Percentiles rank a stretch among this genome's conserved stretches.
Conservation (phyloP, 2,329 filamentous ascomycete genomes). For the Nothophoma quercina region DNA sequence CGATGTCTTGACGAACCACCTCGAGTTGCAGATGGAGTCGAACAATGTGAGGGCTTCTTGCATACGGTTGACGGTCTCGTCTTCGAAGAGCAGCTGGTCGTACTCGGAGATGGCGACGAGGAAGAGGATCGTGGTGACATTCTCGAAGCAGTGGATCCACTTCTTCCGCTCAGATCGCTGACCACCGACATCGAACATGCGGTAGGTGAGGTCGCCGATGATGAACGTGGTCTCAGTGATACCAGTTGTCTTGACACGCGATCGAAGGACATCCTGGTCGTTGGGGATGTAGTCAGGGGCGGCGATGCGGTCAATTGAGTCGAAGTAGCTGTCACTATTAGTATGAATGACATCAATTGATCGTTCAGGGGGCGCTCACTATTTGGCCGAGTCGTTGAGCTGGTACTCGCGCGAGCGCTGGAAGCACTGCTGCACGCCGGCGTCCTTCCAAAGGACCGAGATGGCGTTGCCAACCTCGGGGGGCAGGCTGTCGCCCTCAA, state of each 20-base stretch:
- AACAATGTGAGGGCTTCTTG: constrained; percentile 75
- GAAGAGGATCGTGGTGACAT: constrained; percentile 96
- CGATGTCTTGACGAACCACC: constrained; percentile 76
- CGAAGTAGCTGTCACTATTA: constrained; percentile 77
- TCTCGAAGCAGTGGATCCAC: constrained; percentile 99
- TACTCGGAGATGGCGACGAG: constrained; percentile 96
- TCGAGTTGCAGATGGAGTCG: constrained; percentile 75
- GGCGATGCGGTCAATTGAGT: constrained; percentile 90
- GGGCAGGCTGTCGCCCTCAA: constrained; percentile 93
- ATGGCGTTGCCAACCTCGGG: constrained; percentile 94
- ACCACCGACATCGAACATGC: constrained; percentile 97
- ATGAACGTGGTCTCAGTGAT: constrained; percentile 97
- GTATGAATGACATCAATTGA: constrained; percentile 12
- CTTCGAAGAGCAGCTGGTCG: constrained; percentile 93
- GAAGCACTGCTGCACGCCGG: constrained; percentile 93
- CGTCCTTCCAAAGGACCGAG: constrained; percentile 90
- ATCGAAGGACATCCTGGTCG: constrained; percentile 92
- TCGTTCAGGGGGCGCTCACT: constrained; percentile 66
- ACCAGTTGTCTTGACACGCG: constrained; percentile 96
- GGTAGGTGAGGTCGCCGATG: constrained; percentile 91
- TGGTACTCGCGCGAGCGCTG: constrained; percentile 95
- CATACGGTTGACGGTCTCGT: constrained; percentile 85
- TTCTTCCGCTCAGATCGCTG: constrained; percentile 97
- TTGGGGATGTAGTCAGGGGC: constrained; percentile 93
- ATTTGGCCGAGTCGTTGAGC: constrained; percentile 94